Base-by-base conservation (phyloP, 2,329 filamentous ascomycete species). In the Rutstroemia sydowiana region DNA sequence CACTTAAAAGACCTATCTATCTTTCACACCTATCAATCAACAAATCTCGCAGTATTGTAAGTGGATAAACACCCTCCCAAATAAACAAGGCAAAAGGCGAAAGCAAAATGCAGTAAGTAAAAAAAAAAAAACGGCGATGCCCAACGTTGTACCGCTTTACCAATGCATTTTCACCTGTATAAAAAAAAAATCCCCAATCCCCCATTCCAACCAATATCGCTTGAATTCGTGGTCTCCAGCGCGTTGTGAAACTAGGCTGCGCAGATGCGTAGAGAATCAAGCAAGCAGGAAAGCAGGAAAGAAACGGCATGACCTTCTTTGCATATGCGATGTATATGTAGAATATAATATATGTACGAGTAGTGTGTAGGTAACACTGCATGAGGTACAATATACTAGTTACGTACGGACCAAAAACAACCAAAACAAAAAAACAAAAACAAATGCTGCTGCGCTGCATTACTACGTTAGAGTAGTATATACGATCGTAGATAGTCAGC, bases 141-240 rank as follows among this genome's bases (percentile, higher is more conserved):
- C 57, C 48, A 58, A 58, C 45, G 50, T 53, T 49, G 32, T 42
- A 54, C 52, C 48, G 28, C 42, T 32, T 36, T 26, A 26, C n/a
- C 36, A 28, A n/a, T 21, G 26, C 31, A 26, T n/a, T 20, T n/a
- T n/a, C n/a, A n/a, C n/a, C 34, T 20, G 44, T 32, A 43, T 49
- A 48, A 47, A 36, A 43, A 30, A 49, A n/a, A 14, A 16, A 41
- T 11, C n/a, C n/a, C n/a, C n/a, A n/a, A n/a, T n/a, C n/a, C n/a
- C n/a, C n/a, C n/a, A 42, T 45, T 55, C 48, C 44, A 46, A 48
- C 57, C 52, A 55, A 55, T 55, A 42, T 52, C 11, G 48, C 47
- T 28, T 13, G 51, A 45, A 54, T 31, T 59, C 55, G 58, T 60
- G 57, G n/a, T n/a, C n/a, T n/a, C n/a, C n/a, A n/a, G n/a, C n/a